Percentiles rank a stretch among this genome's conserved stretches.
Conservation (phyloP, 2,329 filamentous ascomycete species). For the Fusarium agapanthi region DNA sequence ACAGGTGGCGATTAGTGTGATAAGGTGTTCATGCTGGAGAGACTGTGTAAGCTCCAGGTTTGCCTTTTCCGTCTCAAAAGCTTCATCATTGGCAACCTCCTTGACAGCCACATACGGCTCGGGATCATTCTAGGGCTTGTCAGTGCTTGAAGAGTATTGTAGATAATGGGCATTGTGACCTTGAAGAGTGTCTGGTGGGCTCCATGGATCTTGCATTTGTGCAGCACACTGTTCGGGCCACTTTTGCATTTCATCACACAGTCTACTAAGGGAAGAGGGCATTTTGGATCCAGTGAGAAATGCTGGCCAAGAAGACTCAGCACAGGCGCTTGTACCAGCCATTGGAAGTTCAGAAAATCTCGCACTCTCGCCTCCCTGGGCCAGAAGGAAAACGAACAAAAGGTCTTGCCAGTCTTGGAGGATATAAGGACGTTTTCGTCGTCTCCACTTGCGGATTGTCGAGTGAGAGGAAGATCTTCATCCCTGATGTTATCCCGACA, state of each 20-base stretch:
- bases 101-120: slow-evolving; percentile 17
- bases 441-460: not conserved
- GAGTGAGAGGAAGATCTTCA: slow-evolving; percentile 17
- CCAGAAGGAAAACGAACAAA: not conserved
- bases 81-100: not conserved
- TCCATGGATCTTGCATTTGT: slow-evolving; percentile 5
- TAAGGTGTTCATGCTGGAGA: slow-evolving; percentile 16
- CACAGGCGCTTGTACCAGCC: slow-evolving; percentile 25
- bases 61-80: slow-evolving; percentile 5
- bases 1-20: slow-evolving; percentile 13
- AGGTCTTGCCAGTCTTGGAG: not conserved
- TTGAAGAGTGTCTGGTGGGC: not conserved
- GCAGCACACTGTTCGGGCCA: not conserved
- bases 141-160: not conserved
- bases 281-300: not conserved
- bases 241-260: not conserved
- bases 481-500: slow-evolving; percentile 4
- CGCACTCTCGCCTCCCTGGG: not conserved
- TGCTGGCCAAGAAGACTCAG: not conserved
- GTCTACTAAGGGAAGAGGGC: not conserved
- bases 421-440: slow-evolving; percentile 2
- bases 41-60: slow-evolving; percentile 1
- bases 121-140: not conserved
- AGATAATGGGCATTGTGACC: not conserved
- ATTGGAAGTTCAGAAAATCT: slow-evolving; percentile 16